A percentile compares a stretch with the other conserved stretches of the same genome.
phyloP scores from a whole-genome alignment of 2,329 filamentous ascomycete species.

The Nemania sp. region DNA sequence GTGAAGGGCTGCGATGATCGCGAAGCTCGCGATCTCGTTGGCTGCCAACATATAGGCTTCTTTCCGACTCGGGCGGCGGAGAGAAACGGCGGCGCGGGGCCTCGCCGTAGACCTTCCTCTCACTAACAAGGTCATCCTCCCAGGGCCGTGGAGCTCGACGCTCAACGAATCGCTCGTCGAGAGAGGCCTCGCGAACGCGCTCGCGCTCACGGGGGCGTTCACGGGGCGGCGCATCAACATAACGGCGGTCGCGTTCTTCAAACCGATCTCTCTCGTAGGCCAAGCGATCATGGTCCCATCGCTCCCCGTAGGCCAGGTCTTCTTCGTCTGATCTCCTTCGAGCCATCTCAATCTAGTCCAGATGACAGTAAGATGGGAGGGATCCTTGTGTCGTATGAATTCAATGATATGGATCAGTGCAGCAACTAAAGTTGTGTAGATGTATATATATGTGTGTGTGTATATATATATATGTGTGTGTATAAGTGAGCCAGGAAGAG shows the following conservation, averaged over 20 bases:
- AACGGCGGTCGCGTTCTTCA: conserved; percentile 65
- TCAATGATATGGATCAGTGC: no score
- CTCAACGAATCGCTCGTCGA: conserved; percentile 61
- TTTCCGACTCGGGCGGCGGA: conserved; percentile 63
- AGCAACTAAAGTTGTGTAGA: background rate
- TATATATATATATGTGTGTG: background rate
- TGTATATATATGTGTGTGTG: background rate
- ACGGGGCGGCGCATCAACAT: conserved; percentile 50
- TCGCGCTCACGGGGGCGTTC: conserved; percentile 48
- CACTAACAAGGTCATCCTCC: conserved; percentile 61
- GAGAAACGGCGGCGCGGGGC: conserved; percentile 53
- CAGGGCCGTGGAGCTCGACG: conserved; percentile 58
- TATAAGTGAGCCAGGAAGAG: background rate
- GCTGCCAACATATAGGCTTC: conserved; percentile 66
- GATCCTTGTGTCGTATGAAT: background rate
- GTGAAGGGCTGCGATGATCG: conserved; percentile 61
- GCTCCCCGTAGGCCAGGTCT: conserved; percentile 55
- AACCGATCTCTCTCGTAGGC: conserved; percentile 62
- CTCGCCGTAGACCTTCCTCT: conserved; percentile 69
- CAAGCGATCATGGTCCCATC: conserved; percentile 70
- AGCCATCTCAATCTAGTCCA: conserved; percentile 23
- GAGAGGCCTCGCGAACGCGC: conserved; percentile 49
- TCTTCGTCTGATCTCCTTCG: conserved; percentile 47
- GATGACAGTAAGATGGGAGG: background rate
- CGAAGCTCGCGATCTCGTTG: conserved; percentile 65